Evolutionary conservation across 2,329 filamentous ascomycete genomes (phyloP).

Genomic region (Talaromyces atroroseus): DNA sequence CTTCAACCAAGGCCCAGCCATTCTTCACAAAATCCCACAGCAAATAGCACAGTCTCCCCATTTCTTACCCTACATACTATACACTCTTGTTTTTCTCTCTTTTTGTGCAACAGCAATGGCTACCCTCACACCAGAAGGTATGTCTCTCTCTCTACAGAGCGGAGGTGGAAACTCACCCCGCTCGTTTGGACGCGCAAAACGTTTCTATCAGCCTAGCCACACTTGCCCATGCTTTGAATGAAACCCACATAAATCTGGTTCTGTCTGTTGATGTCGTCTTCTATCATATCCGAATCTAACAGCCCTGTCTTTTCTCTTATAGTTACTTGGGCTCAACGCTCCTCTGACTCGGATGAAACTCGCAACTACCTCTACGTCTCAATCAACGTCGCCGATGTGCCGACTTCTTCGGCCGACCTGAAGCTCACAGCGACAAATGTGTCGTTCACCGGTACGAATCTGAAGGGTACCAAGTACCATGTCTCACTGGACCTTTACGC

Average conservation of each 20-base stretch:
- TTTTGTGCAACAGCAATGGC: constrained; percentile 27
- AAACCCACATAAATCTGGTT: neutral
- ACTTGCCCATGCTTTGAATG: neutral
- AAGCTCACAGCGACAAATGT: constrained; percentile 73
- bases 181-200: constrained; percentile 10
- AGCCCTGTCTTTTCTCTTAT: constrained; percentile 11
- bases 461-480: constrained; percentile 80
- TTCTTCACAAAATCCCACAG: neutral
- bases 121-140: constrained; percentile 43
- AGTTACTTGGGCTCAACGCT: constrained; percentile 99
- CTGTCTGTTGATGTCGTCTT: no score
- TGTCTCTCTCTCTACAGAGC: constrained; percentile 11
- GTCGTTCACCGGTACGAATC: constrained; percentile 76
- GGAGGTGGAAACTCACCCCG: constrained; percentile 10
- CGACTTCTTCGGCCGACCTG: constrained; percentile 69
- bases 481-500: constrained; percentile 81
- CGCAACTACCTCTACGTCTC: constrained; percentile 96
- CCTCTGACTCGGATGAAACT: constrained; percentile 67
- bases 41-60: neutral
- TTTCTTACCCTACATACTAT: neutral
- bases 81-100: constrained; percentile 8
- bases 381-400: constrained; percentile 80
- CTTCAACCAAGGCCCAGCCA: constrained; percentile 1
- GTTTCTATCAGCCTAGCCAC: constrained; percentile 3
- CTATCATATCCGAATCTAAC: neutral